A percentile compares a stretch with the other conserved stretches of the same genome.
Conservation (phyloP, 2,329 filamentous ascomycete genomes). For the Chaetomium sp. region DNA sequence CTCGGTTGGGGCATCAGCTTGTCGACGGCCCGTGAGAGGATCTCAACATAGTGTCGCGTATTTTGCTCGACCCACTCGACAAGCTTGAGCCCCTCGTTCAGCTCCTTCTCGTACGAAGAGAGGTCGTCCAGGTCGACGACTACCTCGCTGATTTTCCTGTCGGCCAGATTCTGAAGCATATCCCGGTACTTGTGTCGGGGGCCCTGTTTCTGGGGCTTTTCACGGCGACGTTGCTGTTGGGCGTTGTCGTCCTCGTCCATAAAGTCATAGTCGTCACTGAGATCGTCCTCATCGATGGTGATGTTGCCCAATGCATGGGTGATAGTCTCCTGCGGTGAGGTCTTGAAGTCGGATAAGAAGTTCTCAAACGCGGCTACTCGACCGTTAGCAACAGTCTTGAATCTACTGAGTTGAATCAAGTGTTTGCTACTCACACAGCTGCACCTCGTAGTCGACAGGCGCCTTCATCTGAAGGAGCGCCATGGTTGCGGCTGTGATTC, state of each 20-base stretch:
- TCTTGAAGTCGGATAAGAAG: constrained; percentile 88
- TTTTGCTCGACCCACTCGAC: constrained; percentile 87
- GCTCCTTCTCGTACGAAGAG: constrained; percentile 73
- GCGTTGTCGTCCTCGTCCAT: constrained; percentile 78
- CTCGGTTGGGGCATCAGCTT: constrained; percentile 78
- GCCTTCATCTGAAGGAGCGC: constrained; percentile 79
- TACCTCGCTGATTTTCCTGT: constrained; percentile 76
- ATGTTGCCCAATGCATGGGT: constrained; percentile 82
- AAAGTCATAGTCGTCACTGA: constrained; percentile 89
- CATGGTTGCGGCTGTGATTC: constrained; percentile 56
- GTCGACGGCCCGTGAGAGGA: constrained; percentile 86
- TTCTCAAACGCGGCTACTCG: constrained; percentile 75
- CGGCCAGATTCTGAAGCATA: constrained; percentile 81
- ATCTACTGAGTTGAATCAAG: background rate
- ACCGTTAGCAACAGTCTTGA: constrained; percentile 13
- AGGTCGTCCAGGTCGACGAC: constrained; percentile 89
- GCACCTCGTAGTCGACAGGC: constrained; percentile 83
- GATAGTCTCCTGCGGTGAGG: constrained; percentile 68
- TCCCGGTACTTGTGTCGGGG: constrained; percentile 86
- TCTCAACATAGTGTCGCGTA: constrained; percentile 92
- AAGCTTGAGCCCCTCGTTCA: constrained; percentile 69
- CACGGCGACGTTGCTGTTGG: constrained; percentile 52
- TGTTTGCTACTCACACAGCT: constrained; percentile 66
- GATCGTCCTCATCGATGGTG: constrained; percentile 82
- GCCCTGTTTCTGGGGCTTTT: constrained; percentile 52